Evolutionary conservation across 169 alveolate species (phyloP).

Genomic region (Eimeria sp.): DNA sequence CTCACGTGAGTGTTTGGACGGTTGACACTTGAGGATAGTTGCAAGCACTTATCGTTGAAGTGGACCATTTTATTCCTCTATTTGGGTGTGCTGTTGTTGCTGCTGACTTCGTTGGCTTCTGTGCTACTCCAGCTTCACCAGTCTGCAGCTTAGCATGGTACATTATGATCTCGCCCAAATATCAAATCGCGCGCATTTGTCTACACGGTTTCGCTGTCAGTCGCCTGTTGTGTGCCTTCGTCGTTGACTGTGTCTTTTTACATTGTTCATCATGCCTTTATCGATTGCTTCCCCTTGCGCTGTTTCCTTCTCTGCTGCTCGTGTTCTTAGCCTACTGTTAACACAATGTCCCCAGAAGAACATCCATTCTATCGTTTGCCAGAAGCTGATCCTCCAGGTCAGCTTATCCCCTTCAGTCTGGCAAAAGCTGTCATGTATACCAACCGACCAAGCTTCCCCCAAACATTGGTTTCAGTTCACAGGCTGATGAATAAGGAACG

Average conservation of each 20-base stretch:
- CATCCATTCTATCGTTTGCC: conserved; percentile 8
- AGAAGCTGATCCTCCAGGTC: not conserved
- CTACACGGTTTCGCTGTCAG: not conserved
- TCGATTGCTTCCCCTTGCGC: not conserved
- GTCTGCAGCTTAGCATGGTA: not conserved
- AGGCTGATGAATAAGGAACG: not conserved
- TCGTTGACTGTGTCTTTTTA: not conserved
- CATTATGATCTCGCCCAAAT: not conserved
- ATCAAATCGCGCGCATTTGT: not conserved
- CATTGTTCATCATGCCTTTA: not conserved
- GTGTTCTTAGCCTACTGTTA: not conserved
- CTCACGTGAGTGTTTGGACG: not conserved
- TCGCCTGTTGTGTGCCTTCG: not conserved
- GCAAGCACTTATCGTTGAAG: not conserved
- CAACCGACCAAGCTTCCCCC: not conserved
- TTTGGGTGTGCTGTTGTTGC: not conserved
- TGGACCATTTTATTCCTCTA: not conserved
- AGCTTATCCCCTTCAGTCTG: not conserved
- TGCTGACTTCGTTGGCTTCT: not conserved
- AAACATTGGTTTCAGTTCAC: not conserved
- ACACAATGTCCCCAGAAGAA: not conserved
- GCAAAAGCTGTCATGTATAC: not conserved
- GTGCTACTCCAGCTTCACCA: not conserved
- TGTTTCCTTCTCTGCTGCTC: not conserved
- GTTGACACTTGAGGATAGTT: not conserved